These are phyloP conservation scores for Chaetomium sp. DNA, from an alignment of 2,329 filamentous ascomycete species.

Conservation along the genomic window DNA sequence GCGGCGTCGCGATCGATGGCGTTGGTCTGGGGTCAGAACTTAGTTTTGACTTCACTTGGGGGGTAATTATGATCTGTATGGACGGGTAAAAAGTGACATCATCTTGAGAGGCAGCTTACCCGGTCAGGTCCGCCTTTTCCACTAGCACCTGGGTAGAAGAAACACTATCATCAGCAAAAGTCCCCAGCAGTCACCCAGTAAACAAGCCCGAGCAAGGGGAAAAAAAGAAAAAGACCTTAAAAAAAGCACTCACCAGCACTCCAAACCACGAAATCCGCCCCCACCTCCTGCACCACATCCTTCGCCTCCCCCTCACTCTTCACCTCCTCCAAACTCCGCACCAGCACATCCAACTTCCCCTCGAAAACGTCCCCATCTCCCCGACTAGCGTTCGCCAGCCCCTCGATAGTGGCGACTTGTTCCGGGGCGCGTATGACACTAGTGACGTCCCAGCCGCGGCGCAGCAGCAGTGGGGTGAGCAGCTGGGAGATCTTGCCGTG, in stretches of 20 bases:
- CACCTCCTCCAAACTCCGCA: constrained; percentile 66
- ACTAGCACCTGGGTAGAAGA: constrained; percentile 41
- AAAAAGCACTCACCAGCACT: constrained; percentile 47
- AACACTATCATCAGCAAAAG: too few species aligned
- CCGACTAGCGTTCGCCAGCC: constrained; percentile 38
- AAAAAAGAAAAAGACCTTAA: too few species aligned
- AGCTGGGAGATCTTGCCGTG: constrained; percentile 73
- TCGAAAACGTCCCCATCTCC: constrained; percentile 28
- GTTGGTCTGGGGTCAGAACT: constrained; percentile 37
- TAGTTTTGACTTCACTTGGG: too few species aligned
- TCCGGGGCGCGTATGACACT: constrained; percentile 69
- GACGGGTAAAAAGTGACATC: too few species aligned
- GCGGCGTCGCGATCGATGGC: constrained; percentile 59
- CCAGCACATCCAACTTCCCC: constrained; percentile 61
- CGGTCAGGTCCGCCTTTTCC: constrained; percentile 51
- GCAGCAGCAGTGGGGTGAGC: constrained; percentile 69
- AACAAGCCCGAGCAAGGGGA: too few species aligned
- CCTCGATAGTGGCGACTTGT: constrained; percentile 58
- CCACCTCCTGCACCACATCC: constrained; percentile 53
- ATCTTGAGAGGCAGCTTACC: constrained; percentile 9
- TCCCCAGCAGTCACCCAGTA: too few species aligned
- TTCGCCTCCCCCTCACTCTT: constrained; percentile 56
- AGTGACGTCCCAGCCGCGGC: constrained; percentile 69
- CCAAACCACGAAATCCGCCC: constrained; percentile 62
- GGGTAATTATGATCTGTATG: too few species aligned